These are phyloP conservation scores for Magnaporthales sp. DNA, from an alignment of 2,329 filamentous ascomycete species.

Conservation along the genomic window DNA sequence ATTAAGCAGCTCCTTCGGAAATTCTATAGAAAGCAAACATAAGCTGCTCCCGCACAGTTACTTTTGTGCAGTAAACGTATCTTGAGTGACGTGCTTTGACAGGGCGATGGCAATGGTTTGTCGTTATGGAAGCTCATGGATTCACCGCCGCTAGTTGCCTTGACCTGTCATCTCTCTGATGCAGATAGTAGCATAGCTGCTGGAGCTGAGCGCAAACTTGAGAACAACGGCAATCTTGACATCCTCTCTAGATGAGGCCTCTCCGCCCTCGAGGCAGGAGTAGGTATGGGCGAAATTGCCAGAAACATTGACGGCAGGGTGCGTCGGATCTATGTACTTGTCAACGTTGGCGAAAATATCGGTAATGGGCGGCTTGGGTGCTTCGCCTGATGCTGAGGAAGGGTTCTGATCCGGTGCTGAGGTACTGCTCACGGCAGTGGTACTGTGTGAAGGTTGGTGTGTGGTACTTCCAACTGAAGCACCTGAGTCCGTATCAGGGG, in stretches of 20 bases:
- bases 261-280: background rate
- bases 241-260: constrained; percentile 12
- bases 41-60: background rate
- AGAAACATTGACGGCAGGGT: constrained; percentile 12
- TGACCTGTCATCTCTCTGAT: constrained; percentile 24
- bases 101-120: background rate
- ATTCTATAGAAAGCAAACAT: background rate
- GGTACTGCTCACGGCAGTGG: background rate
- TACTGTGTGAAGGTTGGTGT: background rate
- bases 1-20: background rate
- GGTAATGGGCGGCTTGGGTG: background rate
- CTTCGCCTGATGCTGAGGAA: background rate
- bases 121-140: background rate
- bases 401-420: background rate
- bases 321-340: background rate
- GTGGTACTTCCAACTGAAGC: background rate
- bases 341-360: constrained; percentile 2
- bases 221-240: constrained; percentile 26
- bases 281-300: background rate
- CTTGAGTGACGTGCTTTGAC: background rate
- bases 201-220: constrained; percentile 25
- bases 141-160: background rate
- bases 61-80: background rate
- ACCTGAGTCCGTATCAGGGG: background rate
- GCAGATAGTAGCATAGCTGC: constrained; percentile 28